These are phyloP conservation scores for Blastosporella zonata DNA, from an alignment of 1,284 basidiomycete genomes.

Conservation along the genomic window DNA sequence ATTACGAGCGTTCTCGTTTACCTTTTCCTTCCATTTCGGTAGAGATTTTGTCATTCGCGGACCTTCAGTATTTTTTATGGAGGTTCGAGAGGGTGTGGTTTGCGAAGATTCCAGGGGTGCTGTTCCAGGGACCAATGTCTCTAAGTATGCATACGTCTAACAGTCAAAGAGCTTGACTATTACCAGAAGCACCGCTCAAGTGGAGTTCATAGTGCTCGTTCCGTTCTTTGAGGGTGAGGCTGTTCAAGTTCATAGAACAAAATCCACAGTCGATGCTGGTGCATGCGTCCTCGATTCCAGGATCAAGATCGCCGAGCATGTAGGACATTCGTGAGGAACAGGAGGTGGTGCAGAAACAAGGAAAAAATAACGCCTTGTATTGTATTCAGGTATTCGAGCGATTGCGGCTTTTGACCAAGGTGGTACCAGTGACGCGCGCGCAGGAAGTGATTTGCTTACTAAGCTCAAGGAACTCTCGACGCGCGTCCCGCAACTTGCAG, in stretches of 20 bases:
- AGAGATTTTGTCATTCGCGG: slow-evolving; percentile 5
- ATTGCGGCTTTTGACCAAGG: no score
- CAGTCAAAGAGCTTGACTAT: neutral
- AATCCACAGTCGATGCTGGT: slow-evolving; percentile 41
- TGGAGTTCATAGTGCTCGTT: slow-evolving; percentile 51
- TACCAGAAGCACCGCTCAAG: slow-evolving; percentile 25
- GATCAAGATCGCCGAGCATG: neutral
- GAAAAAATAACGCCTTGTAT: neutral
- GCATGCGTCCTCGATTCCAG: slow-evolving; percentile 11
- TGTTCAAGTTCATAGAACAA: slow-evolving; percentile 42
- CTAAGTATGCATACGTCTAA: neutral
- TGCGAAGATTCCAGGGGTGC: neutral
- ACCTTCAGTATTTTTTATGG: slow-evolving; percentile 7
- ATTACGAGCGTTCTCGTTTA: slow-evolving; percentile 17
- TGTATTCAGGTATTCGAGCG: no score
- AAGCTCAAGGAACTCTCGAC: slow-evolving; percentile 35
- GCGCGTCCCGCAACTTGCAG: slow-evolving; percentile 44
- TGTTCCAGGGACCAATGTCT: neutral
- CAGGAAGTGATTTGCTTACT: slow-evolving; percentile 27
- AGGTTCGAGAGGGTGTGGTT: neutral
- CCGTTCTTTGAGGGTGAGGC: slow-evolving; percentile 33
- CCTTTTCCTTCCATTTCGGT: slow-evolving; percentile 16
- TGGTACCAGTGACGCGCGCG: neutral
- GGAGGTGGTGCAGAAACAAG: neutral
- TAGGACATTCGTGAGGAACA: slow-evolving; percentile 7